phyloP scores from a whole-genome alignment of 1,139 yeast species.

The Candida tropicalis region DNA sequence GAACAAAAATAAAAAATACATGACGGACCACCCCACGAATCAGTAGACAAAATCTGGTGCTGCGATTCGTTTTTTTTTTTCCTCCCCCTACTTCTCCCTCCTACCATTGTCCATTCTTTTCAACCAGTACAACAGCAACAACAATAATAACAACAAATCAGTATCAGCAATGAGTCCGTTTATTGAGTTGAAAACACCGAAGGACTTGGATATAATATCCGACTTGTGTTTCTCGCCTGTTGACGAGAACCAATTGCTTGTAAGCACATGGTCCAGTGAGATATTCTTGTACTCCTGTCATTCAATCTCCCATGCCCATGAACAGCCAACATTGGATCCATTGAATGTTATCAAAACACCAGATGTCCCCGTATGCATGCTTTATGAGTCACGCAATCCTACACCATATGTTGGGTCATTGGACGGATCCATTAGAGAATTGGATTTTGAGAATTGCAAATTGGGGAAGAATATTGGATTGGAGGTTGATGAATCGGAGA shows the following conservation, averaged over 20 bases:
- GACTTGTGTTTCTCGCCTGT: constrained; percentile 34
- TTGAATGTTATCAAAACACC: constrained; percentile 11
- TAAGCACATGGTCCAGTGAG: constrained; percentile 45
- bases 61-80: too few species aligned
- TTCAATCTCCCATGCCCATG: constrained; percentile 13
- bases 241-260: constrained; percentile 31
- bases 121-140: too few species aligned
- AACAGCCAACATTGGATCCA: constrained; percentile 14
- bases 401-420: constrained; percentile 38
- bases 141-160: too few species aligned
- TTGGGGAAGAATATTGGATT: constrained; percentile 20
- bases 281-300: constrained; percentile 38
- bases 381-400: constrained; percentile 17
- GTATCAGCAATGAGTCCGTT: constrained; percentile 11
- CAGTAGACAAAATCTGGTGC: too few species aligned
- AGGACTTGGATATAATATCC: constrained; percentile 31
- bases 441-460: constrained; percentile 47
- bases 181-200: constrained; percentile 22
- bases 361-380: constrained; percentile 17
- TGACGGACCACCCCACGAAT: too few species aligned
- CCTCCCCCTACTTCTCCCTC: too few species aligned
- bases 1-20: too few species aligned
- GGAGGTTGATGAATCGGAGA: constrained; percentile 16
- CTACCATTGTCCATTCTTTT: too few species aligned
- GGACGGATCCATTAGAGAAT: constrained; percentile 42